phyloP scores from a whole-genome alignment of 2,329 filamentous ascomycete species.

The Xylariaceae sp. region DNA sequence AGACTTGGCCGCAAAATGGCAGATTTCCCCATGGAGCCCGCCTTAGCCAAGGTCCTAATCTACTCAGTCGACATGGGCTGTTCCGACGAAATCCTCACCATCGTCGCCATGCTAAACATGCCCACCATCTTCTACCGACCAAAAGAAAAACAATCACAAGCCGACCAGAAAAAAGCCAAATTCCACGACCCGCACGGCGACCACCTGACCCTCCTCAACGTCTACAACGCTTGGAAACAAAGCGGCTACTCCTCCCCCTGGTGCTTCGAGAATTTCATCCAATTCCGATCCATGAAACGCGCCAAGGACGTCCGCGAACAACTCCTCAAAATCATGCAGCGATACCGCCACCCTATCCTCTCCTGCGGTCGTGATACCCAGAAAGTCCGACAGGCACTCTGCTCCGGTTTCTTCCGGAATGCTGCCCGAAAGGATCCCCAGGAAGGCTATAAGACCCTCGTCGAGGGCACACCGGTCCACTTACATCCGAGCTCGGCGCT shows the following conservation, averaged over 20 bases:
- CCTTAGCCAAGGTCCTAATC: conserved; percentile 85
- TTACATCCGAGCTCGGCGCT: conserved; percentile 87
- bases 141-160: conserved; percentile 93
- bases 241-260: conserved; percentile 77
- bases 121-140: conserved; percentile 88
- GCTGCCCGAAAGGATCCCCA: conserved; percentile 90
- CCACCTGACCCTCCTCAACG: conserved; percentile 89
- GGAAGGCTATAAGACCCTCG: conserved; percentile 96
- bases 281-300: conserved; percentile 80
- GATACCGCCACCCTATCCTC: conserved; percentile 75
- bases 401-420: conserved; percentile 93
- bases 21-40: conserved; percentile 96
- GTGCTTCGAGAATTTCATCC: conserved; percentile 98
- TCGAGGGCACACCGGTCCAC: conserved; percentile 90
- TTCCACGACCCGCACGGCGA: conserved; percentile 95
- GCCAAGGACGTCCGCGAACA: conserved; percentile 91
- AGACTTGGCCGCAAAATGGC: conserved; percentile 94
- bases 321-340: conserved; percentile 86
- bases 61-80: conserved; percentile 81
- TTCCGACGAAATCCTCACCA: conserved; percentile 88
- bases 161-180: conserved; percentile 95
- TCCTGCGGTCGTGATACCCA: conserved; percentile 85
- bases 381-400: conserved; percentile 82
- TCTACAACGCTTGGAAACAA: conserved; percentile 95
- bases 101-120: conserved; percentile 89